Percentiles rank a stretch among this genome's conserved stretches.
phyloP scores from a whole-genome alignment of 2,329 filamentous ascomycete genomes.

The Dothistroma septosporum region DNA sequence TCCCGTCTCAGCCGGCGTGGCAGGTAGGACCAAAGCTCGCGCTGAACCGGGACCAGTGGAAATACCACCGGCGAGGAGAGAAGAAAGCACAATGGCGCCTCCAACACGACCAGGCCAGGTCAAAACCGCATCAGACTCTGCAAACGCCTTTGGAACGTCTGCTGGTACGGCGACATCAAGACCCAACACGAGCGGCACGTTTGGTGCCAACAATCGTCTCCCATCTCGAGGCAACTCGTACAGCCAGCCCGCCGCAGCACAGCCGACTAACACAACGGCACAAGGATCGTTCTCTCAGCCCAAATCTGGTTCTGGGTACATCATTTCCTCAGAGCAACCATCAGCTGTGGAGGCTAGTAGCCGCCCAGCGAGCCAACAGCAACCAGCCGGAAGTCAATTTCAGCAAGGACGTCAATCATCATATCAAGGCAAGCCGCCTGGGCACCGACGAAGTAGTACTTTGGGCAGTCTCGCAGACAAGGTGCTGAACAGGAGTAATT shows the following conservation, averaged over 20 bases:
- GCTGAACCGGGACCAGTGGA: constrained; percentile 53
- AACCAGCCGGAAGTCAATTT: constrained; percentile 44
- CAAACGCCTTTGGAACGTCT: constrained; percentile 31
- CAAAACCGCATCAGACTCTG: constrained; percentile 50
- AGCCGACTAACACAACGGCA: constrained; percentile 81
- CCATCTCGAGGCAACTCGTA: constrained; percentile 74
- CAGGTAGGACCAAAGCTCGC: constrained; percentile 47
- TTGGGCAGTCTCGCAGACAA: constrained; percentile 65
- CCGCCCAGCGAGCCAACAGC: constrained; percentile 55
- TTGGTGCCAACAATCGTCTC: constrained; percentile 56
- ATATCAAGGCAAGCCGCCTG: constrained; percentile 62
- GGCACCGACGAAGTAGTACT: constrained; percentile 62
- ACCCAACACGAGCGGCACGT: constrained; percentile 77
- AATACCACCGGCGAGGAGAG: constrained; percentile 32
- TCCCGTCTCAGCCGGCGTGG: constrained; percentile 27
- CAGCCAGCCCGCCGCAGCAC: constrained; percentile 80
- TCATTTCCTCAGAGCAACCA: constrained; percentile 55
- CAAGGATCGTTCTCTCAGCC: constrained; percentile 84
- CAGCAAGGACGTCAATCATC: constrained; percentile 48
- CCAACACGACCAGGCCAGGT: constrained; percentile 43
- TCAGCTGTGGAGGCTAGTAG: constrained; percentile 46
- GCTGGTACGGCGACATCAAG: constrained; percentile 49
- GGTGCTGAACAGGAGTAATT: constrained; percentile 67
- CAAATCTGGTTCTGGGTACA: constrained; percentile 61
- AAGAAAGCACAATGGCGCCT: constrained; percentile 31